Conservation (phyloP, 1,284 basidiomycete species). For the Malassezia vespertilionis region DNA sequence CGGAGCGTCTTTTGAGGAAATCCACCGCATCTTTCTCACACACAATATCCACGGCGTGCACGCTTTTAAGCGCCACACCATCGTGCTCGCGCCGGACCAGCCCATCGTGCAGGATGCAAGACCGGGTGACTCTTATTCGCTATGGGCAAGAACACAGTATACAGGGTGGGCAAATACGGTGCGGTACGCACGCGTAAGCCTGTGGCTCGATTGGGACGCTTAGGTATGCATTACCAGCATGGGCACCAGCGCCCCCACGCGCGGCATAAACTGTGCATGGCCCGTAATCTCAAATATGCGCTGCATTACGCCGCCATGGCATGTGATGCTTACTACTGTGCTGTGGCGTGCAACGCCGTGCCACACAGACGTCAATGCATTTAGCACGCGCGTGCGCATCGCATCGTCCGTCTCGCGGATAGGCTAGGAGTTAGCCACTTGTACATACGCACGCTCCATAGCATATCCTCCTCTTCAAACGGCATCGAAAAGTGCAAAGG, state of each 20-base stretch:
- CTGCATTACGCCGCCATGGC: constrained; percentile 11
- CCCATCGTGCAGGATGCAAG: constrained; percentile 1
- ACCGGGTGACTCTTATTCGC: constrained; percentile 2
- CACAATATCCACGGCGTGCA: constrained; percentile 13
- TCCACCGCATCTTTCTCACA: constrained; percentile 8
- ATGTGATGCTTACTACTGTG: constrained; percentile 8
- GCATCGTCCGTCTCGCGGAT: constrained; percentile 9
- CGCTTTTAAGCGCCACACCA: constrained; percentile 2
- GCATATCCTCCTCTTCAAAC: constrained; percentile 4
- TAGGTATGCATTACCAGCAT: not conserved
- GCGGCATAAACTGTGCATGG: not conserved
- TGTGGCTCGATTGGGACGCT: constrained; percentile 6
- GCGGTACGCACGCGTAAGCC: constrained; percentile 7
- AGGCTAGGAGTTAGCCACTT: not conserved
- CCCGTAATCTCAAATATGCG: constrained; percentile 9
- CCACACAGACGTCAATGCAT: constrained; percentile 2
- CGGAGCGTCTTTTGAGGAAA: not conserved
- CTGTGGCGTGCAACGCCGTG: not conserved
- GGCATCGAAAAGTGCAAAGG: constrained; percentile 2
- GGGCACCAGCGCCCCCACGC: constrained; percentile 2
- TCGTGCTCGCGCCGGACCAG: not conserved
- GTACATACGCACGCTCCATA: constrained; percentile 6
- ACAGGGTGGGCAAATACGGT: constrained; percentile 11
- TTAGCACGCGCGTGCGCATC: constrained; percentile 6
- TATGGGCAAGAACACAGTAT: constrained; percentile 14